Conservation (phyloP, 352 stramenopile species). For the Phytophthora idaei region DNA sequence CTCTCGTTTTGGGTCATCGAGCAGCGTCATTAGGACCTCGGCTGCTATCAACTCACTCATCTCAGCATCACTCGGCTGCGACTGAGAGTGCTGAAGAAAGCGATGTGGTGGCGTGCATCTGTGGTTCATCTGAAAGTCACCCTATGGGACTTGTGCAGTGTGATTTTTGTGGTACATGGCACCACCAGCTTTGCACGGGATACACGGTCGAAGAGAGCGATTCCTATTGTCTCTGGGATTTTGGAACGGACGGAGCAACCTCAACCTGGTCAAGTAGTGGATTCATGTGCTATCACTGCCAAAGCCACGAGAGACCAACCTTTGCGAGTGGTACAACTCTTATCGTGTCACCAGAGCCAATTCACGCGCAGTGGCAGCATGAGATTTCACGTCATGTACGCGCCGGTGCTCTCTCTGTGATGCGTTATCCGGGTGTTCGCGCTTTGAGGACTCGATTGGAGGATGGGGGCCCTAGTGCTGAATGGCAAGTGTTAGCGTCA, state of each 20-base stretch:
- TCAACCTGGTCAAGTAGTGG: constrained; percentile 14
- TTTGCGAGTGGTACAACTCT: constrained; percentile 82
- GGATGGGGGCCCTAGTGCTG: constrained; percentile 36
- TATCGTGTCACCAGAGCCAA: constrained; percentile 93
- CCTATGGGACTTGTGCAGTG: constrained; percentile 55
- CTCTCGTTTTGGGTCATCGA: constrained; percentile 59
- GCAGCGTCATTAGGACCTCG: constrained; percentile 30
- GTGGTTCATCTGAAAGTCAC: constrained; percentile 44
- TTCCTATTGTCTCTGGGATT: constrained; percentile 23
- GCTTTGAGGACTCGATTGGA: constrained; percentile 42
- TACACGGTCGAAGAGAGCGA: constrained; percentile 19
- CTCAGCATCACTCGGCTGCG: neutral
- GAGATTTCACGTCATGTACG: constrained; percentile 88
- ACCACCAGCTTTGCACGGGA: constrained; percentile 71
- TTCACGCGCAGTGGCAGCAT: constrained; percentile 90
- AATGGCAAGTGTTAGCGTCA: constrained; percentile 64
- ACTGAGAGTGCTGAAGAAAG: constrained; percentile 4
- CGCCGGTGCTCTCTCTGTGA: constrained; percentile 48
- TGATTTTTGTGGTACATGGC: constrained; percentile 56
- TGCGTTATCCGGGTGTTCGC: constrained; percentile 66
- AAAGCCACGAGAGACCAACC: constrained; percentile 42
- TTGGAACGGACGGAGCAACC: constrained; percentile 3
- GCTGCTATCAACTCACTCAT: constrained; percentile 21
- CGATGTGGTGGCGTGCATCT: constrained; percentile 54
- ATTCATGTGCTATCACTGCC: constrained; percentile 77